A percentile compares a stretch with the other conserved stretches of the same genome.
These are phyloP conservation scores for Gastroboletus turbinatus DNA, from an alignment of 1,284 basidiomycete genomes.

Conservation along the genomic window DNA sequence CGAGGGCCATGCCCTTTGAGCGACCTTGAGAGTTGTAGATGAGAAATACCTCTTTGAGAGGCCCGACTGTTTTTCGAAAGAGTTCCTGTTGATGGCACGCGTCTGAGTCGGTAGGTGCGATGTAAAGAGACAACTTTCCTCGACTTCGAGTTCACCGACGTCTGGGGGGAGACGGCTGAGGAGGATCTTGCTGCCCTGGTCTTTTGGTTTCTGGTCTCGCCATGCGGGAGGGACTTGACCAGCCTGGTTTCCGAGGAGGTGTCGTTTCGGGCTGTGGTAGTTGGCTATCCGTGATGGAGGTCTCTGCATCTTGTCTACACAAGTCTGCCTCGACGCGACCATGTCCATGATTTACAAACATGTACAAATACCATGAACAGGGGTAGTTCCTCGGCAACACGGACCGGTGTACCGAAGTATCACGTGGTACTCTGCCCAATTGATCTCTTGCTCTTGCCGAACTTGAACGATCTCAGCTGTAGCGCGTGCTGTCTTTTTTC, in stretches of 20 bases:
- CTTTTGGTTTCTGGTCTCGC: constrained; percentile 41
- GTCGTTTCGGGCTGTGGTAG: constrained; percentile 55
- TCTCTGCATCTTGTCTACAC: neutral
- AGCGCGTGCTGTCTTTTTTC: constrained; percentile 12
- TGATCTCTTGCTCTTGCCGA: neutral
- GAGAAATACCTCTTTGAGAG: constrained; percentile 64
- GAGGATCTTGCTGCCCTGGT: constrained; percentile 64
- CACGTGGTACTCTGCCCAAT: neutral
- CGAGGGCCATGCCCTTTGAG: constrained; percentile 75
- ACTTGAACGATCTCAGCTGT: constrained; percentile 6
- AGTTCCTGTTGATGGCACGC: constrained; percentile 48
- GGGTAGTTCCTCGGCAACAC: too few relatives aligned
- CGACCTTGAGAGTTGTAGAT: constrained; percentile 70
- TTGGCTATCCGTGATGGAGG: constrained; percentile 40
- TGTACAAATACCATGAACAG: neutral
- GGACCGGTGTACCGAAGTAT: neutral
- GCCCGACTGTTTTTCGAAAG: constrained; percentile 72
- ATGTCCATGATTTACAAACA: constrained; percentile 9
- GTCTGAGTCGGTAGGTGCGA: constrained; percentile 4
- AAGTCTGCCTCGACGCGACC: neutral
- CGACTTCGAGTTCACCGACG: constrained; percentile 65
- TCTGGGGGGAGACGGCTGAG: constrained; percentile 67
- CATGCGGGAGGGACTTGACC: constrained; percentile 59
- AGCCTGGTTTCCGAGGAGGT: constrained; percentile 55
- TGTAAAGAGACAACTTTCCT: constrained; percentile 46